A percentile compares a stretch with the other conserved stretches of the same genome.
Evolutionary conservation across 148 eudicot genomes (phyloP).

Genomic region (Drosera capensis): DNA sequence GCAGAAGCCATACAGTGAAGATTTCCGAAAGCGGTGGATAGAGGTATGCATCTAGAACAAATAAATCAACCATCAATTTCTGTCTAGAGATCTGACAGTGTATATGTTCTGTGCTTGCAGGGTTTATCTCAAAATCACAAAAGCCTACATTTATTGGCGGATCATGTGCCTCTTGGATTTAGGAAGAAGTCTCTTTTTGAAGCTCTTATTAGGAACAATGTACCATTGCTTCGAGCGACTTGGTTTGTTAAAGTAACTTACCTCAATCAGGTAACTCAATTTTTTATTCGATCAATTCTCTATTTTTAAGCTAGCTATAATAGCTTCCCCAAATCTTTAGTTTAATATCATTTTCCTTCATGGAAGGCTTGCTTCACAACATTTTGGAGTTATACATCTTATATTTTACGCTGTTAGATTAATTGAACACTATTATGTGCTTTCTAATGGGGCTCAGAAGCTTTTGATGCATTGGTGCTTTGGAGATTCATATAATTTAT

Average conservation of each 20-base stretch:
- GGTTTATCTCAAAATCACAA: conserved; percentile 92
- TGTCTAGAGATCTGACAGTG: too few species aligned
- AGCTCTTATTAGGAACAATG: conserved; percentile 79
- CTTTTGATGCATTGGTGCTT: too few species aligned
- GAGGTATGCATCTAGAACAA: conserved; percentile 92
- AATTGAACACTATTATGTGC: too few species aligned
- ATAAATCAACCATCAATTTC: too few species aligned
- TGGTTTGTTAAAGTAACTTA: conserved; percentile 96
- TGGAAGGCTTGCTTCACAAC: too few species aligned
- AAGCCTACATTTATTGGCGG: conserved; percentile 77
- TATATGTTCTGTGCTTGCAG: conserved; percentile 18
- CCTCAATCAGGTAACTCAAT: conserved; percentile 72
- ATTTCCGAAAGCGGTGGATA: conserved; percentile 84
- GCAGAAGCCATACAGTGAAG: conserved; percentile 78
- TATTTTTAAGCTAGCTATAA: background rate
- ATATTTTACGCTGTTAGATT: too few species aligned
- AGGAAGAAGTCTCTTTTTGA: conserved; percentile 66
- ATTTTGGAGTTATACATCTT: too few species aligned
- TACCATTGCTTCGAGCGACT: conserved; percentile 89
- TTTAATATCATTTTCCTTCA: too few species aligned
- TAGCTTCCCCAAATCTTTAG: too few species aligned
- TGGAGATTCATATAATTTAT: too few species aligned
- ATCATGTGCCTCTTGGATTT: conserved; percentile 82
- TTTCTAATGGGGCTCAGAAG: too few species aligned
- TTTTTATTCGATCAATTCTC: background rate